Percentiles rank a stretch among this genome's conserved stretches.
These are phyloP conservation scores for Endocladia muricata DNA, from an alignment of 31 red algal genomes.

Conservation along the genomic window DNA sequence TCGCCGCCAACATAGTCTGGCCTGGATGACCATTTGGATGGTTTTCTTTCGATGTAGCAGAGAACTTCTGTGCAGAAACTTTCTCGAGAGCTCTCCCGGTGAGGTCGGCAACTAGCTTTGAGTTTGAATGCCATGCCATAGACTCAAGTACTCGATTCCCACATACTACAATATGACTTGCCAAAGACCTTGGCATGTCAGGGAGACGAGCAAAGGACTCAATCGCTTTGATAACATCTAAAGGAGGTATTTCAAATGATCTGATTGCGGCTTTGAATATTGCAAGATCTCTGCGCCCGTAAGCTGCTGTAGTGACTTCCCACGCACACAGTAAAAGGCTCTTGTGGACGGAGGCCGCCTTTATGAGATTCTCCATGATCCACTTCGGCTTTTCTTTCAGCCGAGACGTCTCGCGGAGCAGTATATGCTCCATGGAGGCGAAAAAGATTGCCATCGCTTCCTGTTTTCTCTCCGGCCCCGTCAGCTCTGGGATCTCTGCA, in stretches of 20 bases:
- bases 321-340: constrained; percentile 34
- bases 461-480: not conserved
- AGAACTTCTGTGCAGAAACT: not conserved
- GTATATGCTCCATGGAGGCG: constrained; percentile 19
- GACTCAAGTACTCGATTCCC: constrained; percentile 52
- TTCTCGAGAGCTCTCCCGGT: not conserved
- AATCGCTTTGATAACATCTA: constrained; percentile 52
- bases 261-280: constrained; percentile 16
- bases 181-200: constrained; percentile 30
- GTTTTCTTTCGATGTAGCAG: not conserved
- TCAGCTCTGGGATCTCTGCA: not conserved
- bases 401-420: constrained; percentile 5
- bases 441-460: constrained; percentile 44
- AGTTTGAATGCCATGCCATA: constrained; percentile 47
- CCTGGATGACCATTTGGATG: not conserved
- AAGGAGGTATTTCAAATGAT: constrained; percentile 27
- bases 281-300: constrained; percentile 32
- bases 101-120: constrained; percentile 27
- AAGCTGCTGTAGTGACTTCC: constrained; percentile 32
- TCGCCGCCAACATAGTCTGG: constrained; percentile 1
- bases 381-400: constrained; percentile 6
- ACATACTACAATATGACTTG: constrained; percentile 39
- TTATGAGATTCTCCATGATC: constrained; percentile 1
- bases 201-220: constrained; percentile 27
- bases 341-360: constrained; percentile 15